Base-by-base conservation (phyloP, 1,139 yeast genomes). In the Zygotorulaspora mrakii region DNA sequence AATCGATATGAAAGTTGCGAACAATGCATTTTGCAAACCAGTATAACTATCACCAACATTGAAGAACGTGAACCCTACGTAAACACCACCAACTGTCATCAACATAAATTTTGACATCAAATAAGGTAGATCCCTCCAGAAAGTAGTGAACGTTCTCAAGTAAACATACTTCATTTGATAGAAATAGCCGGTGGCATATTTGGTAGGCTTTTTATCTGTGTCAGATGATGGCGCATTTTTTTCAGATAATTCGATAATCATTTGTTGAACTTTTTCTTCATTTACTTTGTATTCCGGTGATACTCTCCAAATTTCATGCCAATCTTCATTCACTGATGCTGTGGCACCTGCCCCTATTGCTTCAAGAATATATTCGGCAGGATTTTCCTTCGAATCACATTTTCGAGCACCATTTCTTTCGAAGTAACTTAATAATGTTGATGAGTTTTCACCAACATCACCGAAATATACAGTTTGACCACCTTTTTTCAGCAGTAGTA, bases 381-480 rank as follows among this genome's bases (percentile, higher is more conserved):
- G 79, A 45, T 77, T 74, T 64, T 60, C 81, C 63, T 50, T 60
- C 50, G 38, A 47, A 11, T 69, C 68, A 64, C 82, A 77, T 44
- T 67, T 61, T 45, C 80, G 67, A 33, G 76, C 74, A 39, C 82
- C 81, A 45, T 75, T 65, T 25, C 59, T 57, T 53, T 76, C 79
- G 52, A 77, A 77, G 49, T 77, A 77, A 31, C 64, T 51, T 35
- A 75, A 62, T 46, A 77, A 59, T 3, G 68, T 65, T 3, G 61
- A 43, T 40, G 80, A 76, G 49, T 73, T 67, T 36, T 68, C 58
- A 43, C 82, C 82, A 54, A 76, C 71, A 49, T 76, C 79, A 43
- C 80, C 80, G 53, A 76, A 76, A 49, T 77, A 77, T 32, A 77
- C 81, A 3, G 82, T 76, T 55, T 72, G 69, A 46, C 82, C 82